Percentiles rank a stretch among this genome's conserved stretches.
Conservation (phyloP, 2,329 filamentous ascomycete species). For the Talaromyces sp. region DNA sequence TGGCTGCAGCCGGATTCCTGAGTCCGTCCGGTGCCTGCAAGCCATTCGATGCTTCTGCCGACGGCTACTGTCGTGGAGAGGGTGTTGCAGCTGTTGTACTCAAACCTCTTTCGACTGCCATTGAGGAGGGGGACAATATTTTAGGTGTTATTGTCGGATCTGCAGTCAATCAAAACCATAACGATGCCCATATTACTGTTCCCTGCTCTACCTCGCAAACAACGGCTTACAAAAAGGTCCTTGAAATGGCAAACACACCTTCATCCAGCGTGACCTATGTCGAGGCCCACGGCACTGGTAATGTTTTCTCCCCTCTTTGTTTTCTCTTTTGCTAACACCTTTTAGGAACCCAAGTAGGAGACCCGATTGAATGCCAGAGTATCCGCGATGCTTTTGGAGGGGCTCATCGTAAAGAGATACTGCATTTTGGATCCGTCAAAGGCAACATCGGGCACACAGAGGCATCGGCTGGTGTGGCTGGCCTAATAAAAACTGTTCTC, state of each 20-base stretch:
- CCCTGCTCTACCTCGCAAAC: slow-evolving; percentile 4
- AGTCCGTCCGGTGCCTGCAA: slow-evolving; percentile 47
- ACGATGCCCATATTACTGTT: slow-evolving; percentile 6
- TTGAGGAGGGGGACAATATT: slow-evolving; percentile 39
- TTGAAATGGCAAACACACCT: slow-evolving; percentile 1
- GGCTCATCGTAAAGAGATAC: slow-evolving; percentile 1
- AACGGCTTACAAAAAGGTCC: background rate
- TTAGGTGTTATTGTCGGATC: slow-evolving; percentile 28
- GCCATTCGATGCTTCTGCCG: slow-evolving; percentile 41
- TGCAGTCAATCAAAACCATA: slow-evolving; percentile 23
- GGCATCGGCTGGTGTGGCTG: slow-evolving; percentile 19
- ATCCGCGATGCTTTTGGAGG: slow-evolving; percentile 8
- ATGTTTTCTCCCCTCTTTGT: background rate
- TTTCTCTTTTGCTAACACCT: background rate
- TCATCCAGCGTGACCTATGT: slow-evolving; percentile 14
- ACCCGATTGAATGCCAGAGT: slow-evolving; percentile 15
- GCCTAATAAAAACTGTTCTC: slow-evolving; percentile 18
- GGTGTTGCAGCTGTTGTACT: slow-evolving; percentile 45
- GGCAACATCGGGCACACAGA: slow-evolving; percentile 31
- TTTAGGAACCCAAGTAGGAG: slow-evolving; percentile 18
- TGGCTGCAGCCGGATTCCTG: slow-evolving; percentile 27
- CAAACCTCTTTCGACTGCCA: slow-evolving; percentile 43
- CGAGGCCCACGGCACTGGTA: slow-evolving; percentile 35
- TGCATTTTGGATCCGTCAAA: slow-evolving; percentile 26
- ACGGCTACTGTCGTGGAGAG: slow-evolving; percentile 49